Evolutionary conservation across 495 filamentous ascomycete species (phyloP).

Genomic region (Rostrohypoxylon terebratum): DNA sequence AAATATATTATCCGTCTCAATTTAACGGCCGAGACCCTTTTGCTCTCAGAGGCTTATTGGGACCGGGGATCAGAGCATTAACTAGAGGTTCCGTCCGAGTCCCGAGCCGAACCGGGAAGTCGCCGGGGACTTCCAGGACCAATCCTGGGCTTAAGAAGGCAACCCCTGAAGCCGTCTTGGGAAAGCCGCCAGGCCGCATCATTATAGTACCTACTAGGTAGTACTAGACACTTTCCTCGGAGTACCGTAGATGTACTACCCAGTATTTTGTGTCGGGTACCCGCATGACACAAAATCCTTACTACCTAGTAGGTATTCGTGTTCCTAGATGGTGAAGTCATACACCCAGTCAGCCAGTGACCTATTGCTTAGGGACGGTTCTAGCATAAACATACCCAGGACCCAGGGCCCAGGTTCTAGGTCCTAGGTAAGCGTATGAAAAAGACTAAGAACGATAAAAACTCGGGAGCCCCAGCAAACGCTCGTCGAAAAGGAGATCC

Average conservation of each 20-base stretch:
- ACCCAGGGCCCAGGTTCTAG: neutral
- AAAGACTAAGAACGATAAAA: neutral
- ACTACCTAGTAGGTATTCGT: too few relatives aligned
- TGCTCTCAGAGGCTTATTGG: neutral
- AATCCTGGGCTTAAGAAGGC: neutral
- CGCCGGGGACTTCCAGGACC: neutral
- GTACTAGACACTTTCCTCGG: neutral
- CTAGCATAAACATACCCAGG: neutral
- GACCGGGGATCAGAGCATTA: neutral
- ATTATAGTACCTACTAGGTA: neutral
- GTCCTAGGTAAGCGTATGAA: neutral
- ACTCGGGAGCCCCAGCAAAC: neutral
- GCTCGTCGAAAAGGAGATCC: neutral
- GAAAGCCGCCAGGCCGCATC: neutral
- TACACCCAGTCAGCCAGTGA: neutral
- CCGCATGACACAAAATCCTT: constrained; percentile 6
- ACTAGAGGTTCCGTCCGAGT: neutral
- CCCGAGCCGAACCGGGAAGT: constrained; percentile 1
- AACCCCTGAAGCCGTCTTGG: neutral
- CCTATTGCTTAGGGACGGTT: neutral
- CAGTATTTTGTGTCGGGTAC: neutral
- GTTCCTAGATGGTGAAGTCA: neutral
- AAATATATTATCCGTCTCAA: neutral
- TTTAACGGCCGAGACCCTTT: neutral
- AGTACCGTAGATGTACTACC: neutral